Conservation (phyloP, 768 basidiomycete genomes). For the Suillus brevipes region DNA sequence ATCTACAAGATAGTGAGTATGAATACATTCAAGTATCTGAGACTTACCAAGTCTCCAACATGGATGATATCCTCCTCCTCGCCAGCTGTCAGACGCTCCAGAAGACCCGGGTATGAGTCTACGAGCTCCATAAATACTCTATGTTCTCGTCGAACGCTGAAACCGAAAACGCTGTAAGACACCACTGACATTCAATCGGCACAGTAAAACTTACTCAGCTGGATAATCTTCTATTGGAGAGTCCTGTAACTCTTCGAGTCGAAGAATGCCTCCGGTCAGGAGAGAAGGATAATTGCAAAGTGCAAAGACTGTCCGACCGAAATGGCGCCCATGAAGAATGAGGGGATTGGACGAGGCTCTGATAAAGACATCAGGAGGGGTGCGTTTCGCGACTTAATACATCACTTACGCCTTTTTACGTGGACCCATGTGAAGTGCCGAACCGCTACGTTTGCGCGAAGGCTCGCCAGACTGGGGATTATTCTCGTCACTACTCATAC, state of each 20-base stretch:
- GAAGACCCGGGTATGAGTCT: neutral
- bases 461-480: neutral
- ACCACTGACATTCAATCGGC: neutral
- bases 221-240: neutral
- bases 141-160: slow-evolving; percentile 3
- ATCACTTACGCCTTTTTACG: neutral
- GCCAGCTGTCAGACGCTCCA: neutral
- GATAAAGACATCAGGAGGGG: neutral
- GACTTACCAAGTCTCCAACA: neutral
- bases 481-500: neutral
- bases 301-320: neutral
- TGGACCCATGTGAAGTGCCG: neutral
- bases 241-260: neutral
- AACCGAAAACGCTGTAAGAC: neutral
- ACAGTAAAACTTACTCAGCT: neutral
- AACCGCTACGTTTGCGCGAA: neutral
- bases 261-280: neutral
- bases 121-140: neutral
- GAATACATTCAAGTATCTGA: neutral
- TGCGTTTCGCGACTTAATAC: neutral
- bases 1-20: too few species aligned
- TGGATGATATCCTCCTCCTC: neutral
- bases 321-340: neutral
- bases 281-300: neutral
- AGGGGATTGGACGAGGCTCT: neutral